Evolutionary conservation across 805 yeast genomes (phyloP), one percentile per base, ranked within the genome.

Genomic region (Priceomyces medius): DNA sequence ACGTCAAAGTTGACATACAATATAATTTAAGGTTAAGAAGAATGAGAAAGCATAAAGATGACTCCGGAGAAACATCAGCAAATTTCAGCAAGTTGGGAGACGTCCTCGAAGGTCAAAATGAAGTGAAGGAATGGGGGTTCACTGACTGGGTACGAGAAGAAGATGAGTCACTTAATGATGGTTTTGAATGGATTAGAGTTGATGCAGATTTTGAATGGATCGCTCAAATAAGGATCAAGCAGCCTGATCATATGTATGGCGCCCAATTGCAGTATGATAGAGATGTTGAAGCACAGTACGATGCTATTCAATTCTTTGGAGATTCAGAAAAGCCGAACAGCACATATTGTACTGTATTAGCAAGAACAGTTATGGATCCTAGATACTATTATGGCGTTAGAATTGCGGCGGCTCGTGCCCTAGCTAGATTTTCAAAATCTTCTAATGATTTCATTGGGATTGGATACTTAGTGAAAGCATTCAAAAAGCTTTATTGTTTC

Each of bases 181-280:
- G 97, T 0, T 93, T 89, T 63, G 99, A 93, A 55, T 93, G 99
- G 99, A 74, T 93, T 28, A 74, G 99, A 52, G 87, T 91, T n/a
- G 99, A 93, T 64, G 90, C 97, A 0, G 99, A 93, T 60, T 86
- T 84, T 54, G 99, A 93, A 60, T 93, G 99, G 99, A 84, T 93
- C 37, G 88, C 95, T 45, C 79, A 78, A 49, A 71, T 88, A 17
- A 74, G 80, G 44, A 79, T 93, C 24, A 87, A 83, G 51, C 97
- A 90, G 62, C 95, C 96, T 0, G 97, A 89, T 53, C 85, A 88
- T 56, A 93, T 93, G 97, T 93, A 78, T 58, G 86, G 88, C 1
- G 87, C 98, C 0, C 99, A 93, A 56, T 66, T 93, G 21, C 93
- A 87, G 51, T 95, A 89, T 57, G 99, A 93, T 63, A 69, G 97